A percentile compares a stretch with the other conserved stretches of the same genome.
phyloP scores from a whole-genome alignment of 2,329 filamentous ascomycete genomes.

The Penicillium occitanis region DNA sequence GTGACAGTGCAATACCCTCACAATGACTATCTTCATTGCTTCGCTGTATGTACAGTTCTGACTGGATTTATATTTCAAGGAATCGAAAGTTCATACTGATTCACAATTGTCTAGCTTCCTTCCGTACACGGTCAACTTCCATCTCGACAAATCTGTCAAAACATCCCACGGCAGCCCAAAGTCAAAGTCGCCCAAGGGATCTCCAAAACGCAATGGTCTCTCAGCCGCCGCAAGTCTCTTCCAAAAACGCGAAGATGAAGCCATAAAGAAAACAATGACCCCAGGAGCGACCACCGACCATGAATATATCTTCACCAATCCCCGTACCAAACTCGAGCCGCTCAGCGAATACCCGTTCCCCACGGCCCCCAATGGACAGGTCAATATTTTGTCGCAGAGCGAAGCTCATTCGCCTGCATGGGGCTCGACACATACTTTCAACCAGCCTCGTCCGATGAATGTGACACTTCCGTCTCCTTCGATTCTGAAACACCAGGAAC shows the following conservation, averaged over 20 bases:
- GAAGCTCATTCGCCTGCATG: conserved; percentile 75
- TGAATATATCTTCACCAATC: conserved; percentile 41
- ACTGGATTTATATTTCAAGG: neutral
- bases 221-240: conserved; percentile 36
- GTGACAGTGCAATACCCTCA: conserved; percentile 22
- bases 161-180: conserved; percentile 31
- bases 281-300: conserved; percentile 45
- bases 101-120: conserved; percentile 65
- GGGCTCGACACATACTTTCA: conserved; percentile 64
- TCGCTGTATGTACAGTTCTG: conserved; percentile 51
- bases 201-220: conserved; percentile 4
- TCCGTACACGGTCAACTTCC: conserved; percentile 89
- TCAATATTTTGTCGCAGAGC: conserved; percentile 62
- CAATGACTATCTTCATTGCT: conserved; percentile 61
- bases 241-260: conserved; percentile 29
- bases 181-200: conserved; percentile 24
- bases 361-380: conserved; percentile 33
- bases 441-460: conserved; percentile 76
- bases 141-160: conserved; percentile 41
- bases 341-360: conserved; percentile 36
- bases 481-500: conserved; percentile 67
- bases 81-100: neutral
- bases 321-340: conserved; percentile 28
- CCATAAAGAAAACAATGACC: conserved; percentile 33
- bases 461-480: conserved; percentile 69